Evolutionary conservation across 148 eudicot genomes (phyloP), one percentile per base, ranked within the genome.

Genomic region (Talinum fruticosum): DNA sequence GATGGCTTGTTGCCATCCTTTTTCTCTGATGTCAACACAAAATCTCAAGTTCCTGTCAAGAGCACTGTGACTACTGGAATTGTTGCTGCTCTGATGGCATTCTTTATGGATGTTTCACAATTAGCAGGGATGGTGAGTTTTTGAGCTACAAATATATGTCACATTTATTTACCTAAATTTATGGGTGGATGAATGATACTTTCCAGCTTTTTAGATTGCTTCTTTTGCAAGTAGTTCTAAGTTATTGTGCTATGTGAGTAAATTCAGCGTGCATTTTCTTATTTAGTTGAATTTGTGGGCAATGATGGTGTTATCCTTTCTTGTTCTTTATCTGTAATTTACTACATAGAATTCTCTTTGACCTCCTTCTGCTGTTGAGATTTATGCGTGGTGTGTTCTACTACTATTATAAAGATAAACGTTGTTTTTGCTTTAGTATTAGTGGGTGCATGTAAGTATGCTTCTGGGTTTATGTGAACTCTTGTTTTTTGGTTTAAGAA

Each of bases 1-100:
- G 97, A 94, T 80, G 98, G 98, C 74, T 79, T 94, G 86, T 82
- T 94, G 79, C 98, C 98, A 67, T 81, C 98, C 30, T 90, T 94
- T 75, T 94, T 94, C 77, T 94, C 96, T 19, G 96, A 94, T 72
- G 92, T 94, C 70, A 88, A 87, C 86, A 86, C 82, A 72, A 78
- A 73, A 66, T 84, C 97, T 34, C 92, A 94, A 85, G 96, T 94
- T 79, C 98, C 98, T 67, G 84, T 94, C 33, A 92, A 94, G 82
- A 79, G 97, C 84, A 94, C 98, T 13, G 53, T 94, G 24, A 76
- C 79, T 66, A 88, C 96, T 59, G 98, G 98, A 74, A 35, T 87
- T 59, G 79, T 86, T 73, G 90, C 97, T 73, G 92, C 96, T 73
- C 66, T 79, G 30, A 85, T 94, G 84, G 91, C 96, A 34, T 88